phyloP scores from a whole-genome alignment of 164 flowering plant genomes.

The Tinospora cordifolia region DNA sequence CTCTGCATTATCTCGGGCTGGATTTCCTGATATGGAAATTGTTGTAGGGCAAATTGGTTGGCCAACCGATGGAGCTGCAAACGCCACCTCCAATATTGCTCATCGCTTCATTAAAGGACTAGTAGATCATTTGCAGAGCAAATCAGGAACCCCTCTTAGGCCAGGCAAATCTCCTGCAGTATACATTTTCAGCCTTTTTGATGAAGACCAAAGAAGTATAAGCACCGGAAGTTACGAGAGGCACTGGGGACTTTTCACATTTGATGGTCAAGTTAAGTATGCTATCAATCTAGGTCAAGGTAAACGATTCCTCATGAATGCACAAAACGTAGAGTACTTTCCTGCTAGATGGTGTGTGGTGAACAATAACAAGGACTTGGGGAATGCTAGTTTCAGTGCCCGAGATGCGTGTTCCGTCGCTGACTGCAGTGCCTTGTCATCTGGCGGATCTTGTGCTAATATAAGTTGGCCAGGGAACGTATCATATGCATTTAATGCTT shows the following conservation, averaged over 20 bases:
- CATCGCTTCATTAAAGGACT: constrained; percentile 62
- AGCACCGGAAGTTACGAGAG: constrained; percentile 57
- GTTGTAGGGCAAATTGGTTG: constrained; percentile 71
- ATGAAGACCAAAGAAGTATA: constrained; percentile 65
- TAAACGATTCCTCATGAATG: constrained; percentile 43
- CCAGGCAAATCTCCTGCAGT: constrained; percentile 46
- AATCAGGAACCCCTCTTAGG: constrained; percentile 60
- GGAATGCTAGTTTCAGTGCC: constrained; percentile 48
- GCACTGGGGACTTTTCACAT: constrained; percentile 88
- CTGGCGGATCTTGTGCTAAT: constrained; percentile 76
- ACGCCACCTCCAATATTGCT: constrained; percentile 58
- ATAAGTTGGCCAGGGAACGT: constrained; percentile 76
- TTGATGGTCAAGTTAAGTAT: constrained; percentile 92
- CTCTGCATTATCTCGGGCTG: constrained; percentile 46
- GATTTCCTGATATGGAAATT: constrained; percentile 56
- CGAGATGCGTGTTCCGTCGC: constrained; percentile 53
- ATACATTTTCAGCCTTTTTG: constrained; percentile 60
- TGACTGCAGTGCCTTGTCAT: constrained; percentile 65
- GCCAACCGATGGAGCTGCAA: constrained; percentile 86
- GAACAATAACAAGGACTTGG: constrained; percentile 57
- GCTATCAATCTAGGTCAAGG: constrained; percentile 47
- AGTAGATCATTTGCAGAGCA: constrained; percentile 45
- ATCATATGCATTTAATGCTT: constrained; percentile 85
- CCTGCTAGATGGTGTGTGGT: constrained; percentile 84
- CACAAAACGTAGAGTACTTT: constrained; percentile 63